Base-by-base conservation (phyloP, 2,329 filamentous ascomycete genomes). In the Aspergillus terreus region DNA sequence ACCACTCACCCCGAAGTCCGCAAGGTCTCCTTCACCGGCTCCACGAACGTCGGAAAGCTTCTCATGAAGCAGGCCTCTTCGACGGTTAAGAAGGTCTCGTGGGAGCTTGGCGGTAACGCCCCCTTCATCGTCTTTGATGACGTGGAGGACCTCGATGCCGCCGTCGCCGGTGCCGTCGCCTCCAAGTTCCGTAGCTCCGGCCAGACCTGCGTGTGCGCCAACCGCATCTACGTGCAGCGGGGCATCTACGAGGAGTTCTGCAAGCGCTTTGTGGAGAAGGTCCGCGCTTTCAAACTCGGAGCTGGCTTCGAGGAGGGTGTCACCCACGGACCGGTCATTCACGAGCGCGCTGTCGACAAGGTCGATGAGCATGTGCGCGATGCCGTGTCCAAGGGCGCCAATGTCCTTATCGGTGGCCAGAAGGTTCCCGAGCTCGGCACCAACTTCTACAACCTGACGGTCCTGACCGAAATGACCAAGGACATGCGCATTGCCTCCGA, bases 121-220 rank as follows among this genome's bases (percentile, higher is more conserved):
- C 92, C 92, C 1, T 95, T 96, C 69, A 96, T 97, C 59, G 90
- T 97, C 32, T 97, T 97, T 66, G 91, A 97, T 65, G 92, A 97
- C 65, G 70, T 71, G 14, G 89, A 92, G 17, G 90, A 97, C 66
- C 75, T 97, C 17, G 92, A 96, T 53, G 76, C 78, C 4, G 94
- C 94, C 2, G 90, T 97, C 1, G 76, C 83, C 0, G 92, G 92
- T 23, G 91, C 91, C 44, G 82, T 97, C 49, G 77, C 85, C 21
- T 92, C 84, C 64, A 99, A 97, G 72, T 97, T 97, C 83, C 87
- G 94, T 49, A 90, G 87, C 35, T 95, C 90, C 0, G 94, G 94
- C 33, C 94, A 99, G 78, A 97, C 94, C 0, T 99, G 94, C 71
- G 92, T 97, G 19, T 92, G 88, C 64, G 88, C 88, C 6, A 81